phyloP scores from a whole-genome alignment of 371 early-diverging fungal genomes.

The Nematocida displodere region DNA sequence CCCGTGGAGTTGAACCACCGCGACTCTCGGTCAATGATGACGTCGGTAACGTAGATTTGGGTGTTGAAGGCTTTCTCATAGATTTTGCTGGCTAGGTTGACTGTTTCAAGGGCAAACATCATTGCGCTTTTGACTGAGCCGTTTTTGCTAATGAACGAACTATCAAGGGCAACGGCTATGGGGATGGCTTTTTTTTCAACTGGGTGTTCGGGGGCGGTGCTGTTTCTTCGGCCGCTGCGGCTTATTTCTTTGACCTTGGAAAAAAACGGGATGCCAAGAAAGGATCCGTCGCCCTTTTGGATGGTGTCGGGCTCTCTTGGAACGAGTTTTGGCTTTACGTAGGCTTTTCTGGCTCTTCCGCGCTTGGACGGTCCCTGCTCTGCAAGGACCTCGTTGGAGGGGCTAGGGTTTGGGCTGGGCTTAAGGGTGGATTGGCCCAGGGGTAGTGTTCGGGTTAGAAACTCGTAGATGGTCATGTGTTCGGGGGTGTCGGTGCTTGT shows the following conservation, averaged over 20 bases:
- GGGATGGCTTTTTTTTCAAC: slow-evolving; percentile 17
- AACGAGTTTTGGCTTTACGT: too few relatives aligned
- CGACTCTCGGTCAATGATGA: slow-evolving; percentile 40
- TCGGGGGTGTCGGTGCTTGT: too few relatives aligned
- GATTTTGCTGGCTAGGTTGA: slow-evolving; percentile 43
- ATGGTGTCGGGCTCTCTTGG: too few relatives aligned
- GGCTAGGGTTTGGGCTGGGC: too few relatives aligned
- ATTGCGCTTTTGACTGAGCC: slow-evolving; percentile 25
- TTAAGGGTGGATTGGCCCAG: too few relatives aligned
- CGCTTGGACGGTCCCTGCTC: too few relatives aligned
- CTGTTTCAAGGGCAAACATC: slow-evolving; percentile 38
- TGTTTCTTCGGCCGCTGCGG: neutral
- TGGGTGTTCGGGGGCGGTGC: slow-evolving; percentile 17
- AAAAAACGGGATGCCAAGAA: slow-evolving; percentile 30
- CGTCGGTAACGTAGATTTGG: slow-evolving; percentile 31
- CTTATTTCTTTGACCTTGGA: slow-evolving; percentile 24
- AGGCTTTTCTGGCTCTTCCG: too few relatives aligned
- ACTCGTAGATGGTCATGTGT: too few relatives aligned
- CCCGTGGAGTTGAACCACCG: slow-evolving; percentile 34
- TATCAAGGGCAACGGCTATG: slow-evolving; percentile 32
- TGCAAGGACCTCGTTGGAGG: too few relatives aligned
- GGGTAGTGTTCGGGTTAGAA: too few relatives aligned
- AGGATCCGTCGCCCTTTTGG: slow-evolving; percentile 30
- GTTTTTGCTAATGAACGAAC: slow-evolving; percentile 9
- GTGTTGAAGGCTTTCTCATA: slow-evolving; percentile 42